A percentile compares a stretch with the other conserved stretches of the same genome.
Conservation (phyloP, 352 stramenopile species). For the Phytophthora kernoviae region DNA sequence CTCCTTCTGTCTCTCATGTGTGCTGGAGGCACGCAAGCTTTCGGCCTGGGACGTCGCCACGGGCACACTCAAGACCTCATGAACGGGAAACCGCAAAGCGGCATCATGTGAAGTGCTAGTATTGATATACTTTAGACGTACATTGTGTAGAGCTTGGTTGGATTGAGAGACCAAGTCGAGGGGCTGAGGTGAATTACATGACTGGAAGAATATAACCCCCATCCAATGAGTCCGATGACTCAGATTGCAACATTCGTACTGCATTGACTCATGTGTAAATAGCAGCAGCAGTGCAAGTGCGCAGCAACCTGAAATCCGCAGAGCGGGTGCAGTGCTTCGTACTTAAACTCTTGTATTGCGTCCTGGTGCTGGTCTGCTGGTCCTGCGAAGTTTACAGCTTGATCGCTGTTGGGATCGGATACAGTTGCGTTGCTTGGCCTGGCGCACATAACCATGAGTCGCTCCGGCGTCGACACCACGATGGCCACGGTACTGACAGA, state of each 20-base stretch:
- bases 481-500: neutral
- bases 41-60: conserved; percentile 46
- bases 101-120: neutral
- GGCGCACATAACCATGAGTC: neutral
- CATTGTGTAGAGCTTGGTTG: neutral
- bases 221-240: too few relatives aligned
- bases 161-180: neutral
- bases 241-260: too few relatives aligned
- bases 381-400: neutral
- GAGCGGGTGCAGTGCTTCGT: too few relatives aligned
- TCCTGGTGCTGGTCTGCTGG: conserved; percentile 1
- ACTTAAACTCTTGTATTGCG: neutral
- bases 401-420: neutral
- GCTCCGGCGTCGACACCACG: neutral
- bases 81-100: neutral
- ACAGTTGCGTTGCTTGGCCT: neutral
- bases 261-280: too few relatives aligned
- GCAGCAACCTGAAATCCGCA: too few relatives aligned
- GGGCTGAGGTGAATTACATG: neutral
- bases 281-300: too few relatives aligned
- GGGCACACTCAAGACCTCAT: conserved; percentile 28
- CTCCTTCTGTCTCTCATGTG: conserved; percentile 57
- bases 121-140: neutral
- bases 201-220: neutral
- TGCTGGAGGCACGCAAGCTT: conserved; percentile 46